Base-by-base conservation (phyloP, 208 protist species). In the Wallacemonas sp. region DNA sequence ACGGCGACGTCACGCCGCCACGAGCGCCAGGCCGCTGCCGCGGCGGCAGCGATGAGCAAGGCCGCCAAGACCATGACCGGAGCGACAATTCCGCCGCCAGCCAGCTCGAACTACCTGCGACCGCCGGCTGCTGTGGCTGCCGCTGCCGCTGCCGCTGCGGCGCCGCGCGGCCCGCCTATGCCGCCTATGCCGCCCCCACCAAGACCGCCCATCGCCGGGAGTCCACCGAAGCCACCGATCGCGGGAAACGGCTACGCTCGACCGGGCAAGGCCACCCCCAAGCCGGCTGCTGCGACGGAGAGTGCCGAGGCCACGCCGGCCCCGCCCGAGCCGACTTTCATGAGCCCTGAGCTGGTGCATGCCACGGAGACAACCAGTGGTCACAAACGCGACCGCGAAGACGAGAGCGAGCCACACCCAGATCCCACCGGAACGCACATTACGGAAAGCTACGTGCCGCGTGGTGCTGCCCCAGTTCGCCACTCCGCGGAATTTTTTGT, bases 271-370 rank as follows among this genome's bases (percentile, higher is more conserved):
- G 28, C 24, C 17, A 46, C 42, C 22, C 4, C 42, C 36, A 41
- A 19, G 12, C 17, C 17, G 17, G 44, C 17, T 22, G 19, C 9
- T 22, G 22, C 9, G 17, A 19, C 44, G 9, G 44, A 5, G 9
- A 21, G 21, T 21, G 31, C 5, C 5, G 33, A 12, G 15, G 45
- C 41, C 30, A 49, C 33, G 14, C 36, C 63, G 0, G 70, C 83
- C 2, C 46, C 67, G 14, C 86, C 84, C 34, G 61, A 66, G 17
- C 80, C 88, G 3, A 76, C 78, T n/a, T 92, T 82, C 60, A 89
- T 95, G 67, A 95, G 85, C 69, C 64, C 74, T 21, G 59, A 67
- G 26, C 71, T 95, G 1, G 79, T 94, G 2, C 74, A 21, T 36
- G 58, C 56, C 21, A 74, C 66, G 0, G 33, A 71, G n/a, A n/a